Base-by-base conservation (phyloP, 768 basidiomycete genomes). In the Pulveroboletus sp. region DNA sequence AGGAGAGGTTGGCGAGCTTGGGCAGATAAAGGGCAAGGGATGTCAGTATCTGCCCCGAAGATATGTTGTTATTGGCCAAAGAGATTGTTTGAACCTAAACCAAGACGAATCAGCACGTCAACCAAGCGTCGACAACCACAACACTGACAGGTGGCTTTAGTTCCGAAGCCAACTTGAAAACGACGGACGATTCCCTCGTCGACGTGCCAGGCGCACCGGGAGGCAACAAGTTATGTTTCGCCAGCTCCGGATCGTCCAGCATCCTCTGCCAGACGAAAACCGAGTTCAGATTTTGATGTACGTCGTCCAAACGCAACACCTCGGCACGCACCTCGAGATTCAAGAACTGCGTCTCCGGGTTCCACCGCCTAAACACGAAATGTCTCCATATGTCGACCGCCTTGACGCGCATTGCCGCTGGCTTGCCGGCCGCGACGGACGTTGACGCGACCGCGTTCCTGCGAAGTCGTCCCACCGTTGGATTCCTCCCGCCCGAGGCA, bases 81-180 rank as follows among this genome's bases (percentile, higher is more conserved):
- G 92, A 94, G 12, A 98, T 69, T 0, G 93, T 93, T 64, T 85
- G 78, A 32, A 86, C 78, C 85, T 87, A 34, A 43, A 11, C 37
- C 49, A 3, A 20, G 23, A n/a, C 56, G 45, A 41, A 20, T 32
- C 26, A 31, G 38, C n/a, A 12, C 10, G 5, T 34, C 2, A 3
- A 13, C 35, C 3, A 7, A 19, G 8, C 19, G 16, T 48, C 36
- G 17, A 43, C 38, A 22, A 29, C 27, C 6, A 4, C 23, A 14
- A 44, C 22, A 60, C 74, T 47, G 59, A 89, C 90, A 48, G 81
- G 77, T 31, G 93, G 92, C 55, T 80, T 82, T 45, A 93, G 79
- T 57, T 85, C 78, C 17, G 80, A 76, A 1, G 93, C 90, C 11
- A 94, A 74, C 67, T 93, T 93, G 75, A 93, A 93, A 38, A 97